These are phyloP conservation scores for Anisogramma anomala DNA, from an alignment of 2,329 filamentous ascomycete species.

Conservation along the genomic window DNA sequence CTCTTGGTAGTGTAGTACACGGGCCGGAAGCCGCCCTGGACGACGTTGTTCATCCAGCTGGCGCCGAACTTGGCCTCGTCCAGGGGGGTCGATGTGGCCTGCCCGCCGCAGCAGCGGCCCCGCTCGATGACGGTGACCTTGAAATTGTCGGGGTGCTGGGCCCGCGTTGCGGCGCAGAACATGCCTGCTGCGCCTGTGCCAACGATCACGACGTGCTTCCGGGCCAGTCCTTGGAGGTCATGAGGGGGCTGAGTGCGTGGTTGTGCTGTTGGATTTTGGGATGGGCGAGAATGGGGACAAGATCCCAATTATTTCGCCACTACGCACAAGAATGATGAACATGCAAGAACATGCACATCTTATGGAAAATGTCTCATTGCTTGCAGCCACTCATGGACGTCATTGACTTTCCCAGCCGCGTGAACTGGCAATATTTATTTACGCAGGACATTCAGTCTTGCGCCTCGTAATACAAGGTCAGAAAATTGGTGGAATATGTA, in stretches of 20 bases:
- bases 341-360: too few relatives aligned
- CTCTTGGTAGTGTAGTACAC: conserved; percentile 57
- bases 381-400: background rate
- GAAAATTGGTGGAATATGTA: too few relatives aligned
- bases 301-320: background rate
- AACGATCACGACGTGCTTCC: conserved; percentile 45
- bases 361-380: background rate
- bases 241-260: background rate
- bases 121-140: conserved; percentile 52
- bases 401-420: conserved; percentile 6
- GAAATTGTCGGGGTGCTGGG: conserved; percentile 54
- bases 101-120: conserved; percentile 46
- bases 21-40: conserved; percentile 39
- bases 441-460: too few relatives aligned
- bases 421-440: background rate
- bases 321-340: too few relatives aligned
- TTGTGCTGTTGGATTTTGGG: background rate
- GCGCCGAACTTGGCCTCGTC: conserved; percentile 46
- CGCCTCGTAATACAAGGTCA: too few relatives aligned
- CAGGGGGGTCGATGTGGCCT: conserved; percentile 48
- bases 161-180: conserved; percentile 55
- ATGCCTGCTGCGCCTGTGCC: conserved; percentile 53
- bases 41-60: conserved; percentile 50
- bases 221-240: conserved; percentile 4
- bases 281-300: background rate